Base-by-base conservation (phyloP, 176 grass and related monocot species). In the Tillandsia leiboldiana region DNA sequence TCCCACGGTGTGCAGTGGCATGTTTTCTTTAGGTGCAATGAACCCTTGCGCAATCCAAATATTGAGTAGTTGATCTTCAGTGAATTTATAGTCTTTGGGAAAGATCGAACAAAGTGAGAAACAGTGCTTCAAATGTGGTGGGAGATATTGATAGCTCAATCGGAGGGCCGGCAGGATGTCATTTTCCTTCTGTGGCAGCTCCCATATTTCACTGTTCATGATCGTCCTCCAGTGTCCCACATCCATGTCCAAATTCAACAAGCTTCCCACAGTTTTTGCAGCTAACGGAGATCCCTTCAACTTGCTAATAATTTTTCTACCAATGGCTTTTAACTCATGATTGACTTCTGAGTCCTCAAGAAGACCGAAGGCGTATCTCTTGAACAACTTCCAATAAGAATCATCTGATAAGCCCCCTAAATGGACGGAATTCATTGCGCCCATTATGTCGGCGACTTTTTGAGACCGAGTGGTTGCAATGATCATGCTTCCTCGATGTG, bases 141-240 rank as follows among this genome's bases (percentile, higher is more conserved):
- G 63, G 62, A 90, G 73, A 72, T 79, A 70, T 9, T 85, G 77
- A 50, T 90, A 90, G 48, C 87, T 90, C 54, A 90, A 67, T 2
- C 49, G 72, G 23, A 85, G 70, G 4, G 69, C 72, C 0, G 83
- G 72, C 9, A 85, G 10, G 51, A 90, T 85, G 0, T 73, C 82
- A 18, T 51, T 50, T 0, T 67, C 58, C 26, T 75, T 1, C 63
- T 80, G 62, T 10, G 12, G 0, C 8, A 83, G 1, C 72, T 65
- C 9, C 83, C 87, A 83, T 10, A 86, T 0, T 71, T 83, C 63
- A 70, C 69, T 86, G 0, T 58, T 3, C 11, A 51, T 61, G 52
- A 90, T 76, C 5, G 1, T 12, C 3, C 26, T 73, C 79, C 83
- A 90, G 2, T 82, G 17, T 49, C 1, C 8, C 4, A 10, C 12